phyloP scores from a whole-genome alignment of 305 asterid genomes.

The Solanum hybrid region DNA sequence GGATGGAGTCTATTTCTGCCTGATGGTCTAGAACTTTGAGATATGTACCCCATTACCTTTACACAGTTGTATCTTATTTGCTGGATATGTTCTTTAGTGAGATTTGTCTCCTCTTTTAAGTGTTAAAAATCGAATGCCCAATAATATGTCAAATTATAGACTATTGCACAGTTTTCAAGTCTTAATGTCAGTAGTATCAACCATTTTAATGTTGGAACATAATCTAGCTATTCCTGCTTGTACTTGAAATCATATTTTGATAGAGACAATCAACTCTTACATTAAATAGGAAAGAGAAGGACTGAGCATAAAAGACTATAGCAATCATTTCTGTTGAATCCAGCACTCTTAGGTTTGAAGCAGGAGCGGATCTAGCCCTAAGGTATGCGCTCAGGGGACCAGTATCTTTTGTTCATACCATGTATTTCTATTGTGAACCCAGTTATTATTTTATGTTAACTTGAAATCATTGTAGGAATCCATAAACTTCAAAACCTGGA shows the following conservation, averaged over 20 bases:
- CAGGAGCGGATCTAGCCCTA: background rate
- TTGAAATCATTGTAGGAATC: background rate
- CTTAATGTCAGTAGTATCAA: background rate
- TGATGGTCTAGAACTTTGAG: background rate
- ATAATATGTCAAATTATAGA: background rate
- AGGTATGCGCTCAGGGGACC: background rate
- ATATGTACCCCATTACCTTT: background rate
- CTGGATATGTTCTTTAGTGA: background rate
- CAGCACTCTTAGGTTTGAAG: background rate
- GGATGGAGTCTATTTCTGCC: background rate
- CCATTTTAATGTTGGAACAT: background rate
- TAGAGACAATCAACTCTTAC: background rate
- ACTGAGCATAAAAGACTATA: background rate
- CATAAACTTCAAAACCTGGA: background rate
- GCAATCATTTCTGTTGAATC: background rate
- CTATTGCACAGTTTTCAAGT: background rate
- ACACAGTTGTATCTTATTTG: background rate
- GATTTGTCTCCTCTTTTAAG: background rate
- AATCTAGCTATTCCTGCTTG: background rate
- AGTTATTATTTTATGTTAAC: background rate
- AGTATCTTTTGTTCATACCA: background rate
- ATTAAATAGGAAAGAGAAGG: background rate
- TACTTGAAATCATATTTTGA: background rate
- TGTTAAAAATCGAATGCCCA: background rate
- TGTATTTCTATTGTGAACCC: background rate